Conservation (phyloP, 2,329 filamentous ascomycete genomes). For the Scedosporium aurantiacum region DNA sequence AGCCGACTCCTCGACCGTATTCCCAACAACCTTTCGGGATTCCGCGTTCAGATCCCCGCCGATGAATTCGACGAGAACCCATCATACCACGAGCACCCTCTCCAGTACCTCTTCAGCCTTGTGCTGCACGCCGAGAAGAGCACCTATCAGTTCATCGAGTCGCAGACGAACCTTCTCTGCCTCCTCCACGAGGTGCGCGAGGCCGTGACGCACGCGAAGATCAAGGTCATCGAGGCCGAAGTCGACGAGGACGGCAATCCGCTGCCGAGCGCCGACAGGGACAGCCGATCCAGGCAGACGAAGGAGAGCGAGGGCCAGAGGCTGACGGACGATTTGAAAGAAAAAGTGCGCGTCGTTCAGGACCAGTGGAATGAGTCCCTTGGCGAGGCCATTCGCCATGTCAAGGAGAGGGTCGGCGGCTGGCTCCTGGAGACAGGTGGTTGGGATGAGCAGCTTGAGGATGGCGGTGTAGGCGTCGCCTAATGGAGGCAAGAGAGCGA, state of each 20-base stretch:
- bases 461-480: slow-evolving; percentile 38
- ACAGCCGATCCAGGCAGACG: slow-evolving; percentile 40
- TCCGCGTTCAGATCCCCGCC: slow-evolving; percentile 66
- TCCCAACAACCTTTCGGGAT: slow-evolving; percentile 45
- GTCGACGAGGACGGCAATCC: slow-evolving; percentile 29
- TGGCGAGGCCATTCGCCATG: slow-evolving; percentile 61
- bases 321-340: slow-evolving; percentile 79
- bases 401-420: slow-evolving; percentile 63
- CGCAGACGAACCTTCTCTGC: slow-evolving; percentile 82
- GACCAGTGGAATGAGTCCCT: slow-evolving; percentile 83
- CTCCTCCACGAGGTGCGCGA: slow-evolving; percentile 84
- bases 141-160: slow-evolving; percentile 94
- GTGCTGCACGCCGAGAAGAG: slow-evolving; percentile 82
- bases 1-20: slow-evolving; percentile 70
- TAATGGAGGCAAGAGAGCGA: slow-evolving; percentile 14
- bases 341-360: slow-evolving; percentile 83
- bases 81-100: slow-evolving; percentile 63
- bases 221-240: slow-evolving; percentile 56
- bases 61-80: slow-evolving; percentile 81
- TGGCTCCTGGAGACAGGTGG: slow-evolving; percentile 70
- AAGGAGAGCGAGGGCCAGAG: slow-evolving; percentile 55
- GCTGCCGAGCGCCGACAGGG: slow-evolving; percentile 21
- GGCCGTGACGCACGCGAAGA: slow-evolving; percentile 59
- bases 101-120: slow-evolving; percentile 83
- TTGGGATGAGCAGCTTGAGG: slow-evolving; percentile 70